Percentiles rank a stretch among this genome's conserved stretches.
These are phyloP conservation scores for Sporormia fimetaria DNA, from an alignment of 495 filamentous ascomycete genomes.

Conservation along the genomic window DNA sequence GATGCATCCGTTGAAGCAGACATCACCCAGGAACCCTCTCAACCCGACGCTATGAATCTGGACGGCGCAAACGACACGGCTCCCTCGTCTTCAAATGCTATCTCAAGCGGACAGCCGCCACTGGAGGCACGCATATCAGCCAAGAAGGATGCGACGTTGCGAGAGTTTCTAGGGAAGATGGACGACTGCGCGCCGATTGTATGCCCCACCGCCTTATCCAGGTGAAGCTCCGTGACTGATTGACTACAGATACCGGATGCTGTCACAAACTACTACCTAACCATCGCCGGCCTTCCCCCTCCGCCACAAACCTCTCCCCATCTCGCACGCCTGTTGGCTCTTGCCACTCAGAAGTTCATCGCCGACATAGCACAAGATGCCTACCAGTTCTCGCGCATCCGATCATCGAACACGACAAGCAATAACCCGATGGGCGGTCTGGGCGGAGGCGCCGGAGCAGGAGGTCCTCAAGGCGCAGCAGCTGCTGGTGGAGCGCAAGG, in stretches of 20 bases:
- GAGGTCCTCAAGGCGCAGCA: constrained; percentile 41
- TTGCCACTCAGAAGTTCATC: constrained; percentile 96
- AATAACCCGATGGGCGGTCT: constrained; percentile 84
- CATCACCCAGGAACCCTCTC: constrained; percentile 18
- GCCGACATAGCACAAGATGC: constrained; percentile 95
- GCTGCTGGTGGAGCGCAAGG: constrained; percentile 46
- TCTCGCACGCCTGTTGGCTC: constrained; percentile 82
- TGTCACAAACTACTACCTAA: constrained; percentile 95
- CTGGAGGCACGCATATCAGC: constrained; percentile 46
- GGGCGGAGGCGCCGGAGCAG: constrained; percentile 64
- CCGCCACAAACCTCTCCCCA: constrained; percentile 75
- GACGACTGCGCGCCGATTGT: constrained; percentile 98
- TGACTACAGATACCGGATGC: constrained; percentile 79
- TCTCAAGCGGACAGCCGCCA: constrained; percentile 7
- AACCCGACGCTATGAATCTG: constrained; percentile 24
- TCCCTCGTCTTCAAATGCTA: constrained; percentile 13
- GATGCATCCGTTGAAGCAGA: constrained; percentile 27
- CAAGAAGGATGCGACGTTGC: constrained; percentile 80
- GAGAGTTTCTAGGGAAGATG: constrained; percentile 90
- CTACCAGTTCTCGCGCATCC: constrained; percentile 92
- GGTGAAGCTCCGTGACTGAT: constrained; percentile 20
- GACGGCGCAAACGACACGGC: constrained; percentile 26
- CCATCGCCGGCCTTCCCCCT: constrained; percentile 82
- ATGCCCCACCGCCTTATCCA: constrained; percentile 29
- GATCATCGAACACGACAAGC: constrained; percentile 67